A percentile compares a stretch with the other conserved stretches of the same genome.
phyloP scores from a whole-genome alignment of 139 green algal species.

The Haematococcus lacustris region DNA sequence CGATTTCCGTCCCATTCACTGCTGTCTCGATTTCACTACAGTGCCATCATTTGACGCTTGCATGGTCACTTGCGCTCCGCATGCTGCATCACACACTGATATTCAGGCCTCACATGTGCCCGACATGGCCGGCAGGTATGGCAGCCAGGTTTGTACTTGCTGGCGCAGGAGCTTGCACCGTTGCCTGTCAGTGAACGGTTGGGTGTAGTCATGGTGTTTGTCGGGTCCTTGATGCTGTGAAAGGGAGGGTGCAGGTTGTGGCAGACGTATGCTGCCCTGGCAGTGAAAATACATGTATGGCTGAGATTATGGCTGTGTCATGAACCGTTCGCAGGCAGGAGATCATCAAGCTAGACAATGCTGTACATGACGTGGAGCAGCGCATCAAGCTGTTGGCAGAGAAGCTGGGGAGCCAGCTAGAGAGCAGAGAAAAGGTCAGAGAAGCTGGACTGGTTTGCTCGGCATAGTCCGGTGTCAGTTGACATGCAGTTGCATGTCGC shows the following conservation, averaged over 20 bases:
- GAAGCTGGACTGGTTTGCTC: not conserved
- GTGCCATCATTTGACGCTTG: too few relatives aligned
- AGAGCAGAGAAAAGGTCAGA: constrained; percentile 5
- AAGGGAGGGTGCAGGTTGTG: not conserved
- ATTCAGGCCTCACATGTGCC: too few relatives aligned
- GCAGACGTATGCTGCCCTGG: not conserved
- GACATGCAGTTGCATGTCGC: not conserved
- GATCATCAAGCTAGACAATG: not conserved
- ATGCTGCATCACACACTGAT: too few relatives aligned
- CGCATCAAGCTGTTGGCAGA: not conserved
- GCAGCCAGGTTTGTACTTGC: too few relatives aligned
- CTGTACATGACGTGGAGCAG: not conserved
- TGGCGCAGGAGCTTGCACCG: too few relatives aligned
- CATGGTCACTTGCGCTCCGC: too few relatives aligned
- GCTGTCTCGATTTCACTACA: too few relatives aligned
- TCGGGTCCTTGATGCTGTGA: not conserved
- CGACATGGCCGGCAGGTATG: too few relatives aligned
- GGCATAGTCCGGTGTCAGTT: too few relatives aligned
- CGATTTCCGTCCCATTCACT: too few relatives aligned
- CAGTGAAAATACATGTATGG: not conserved
- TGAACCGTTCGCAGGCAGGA: not conserved
- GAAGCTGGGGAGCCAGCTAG: not conserved
- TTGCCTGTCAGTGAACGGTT: not conserved
- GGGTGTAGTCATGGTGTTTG: not conserved
- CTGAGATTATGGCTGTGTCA: not conserved